Percentiles rank a stretch among this genome's conserved stretches.
These are phyloP conservation scores for Zygotorulaspora danielsina DNA, from an alignment of 805 yeast genomes.

Conservation along the genomic window DNA sequence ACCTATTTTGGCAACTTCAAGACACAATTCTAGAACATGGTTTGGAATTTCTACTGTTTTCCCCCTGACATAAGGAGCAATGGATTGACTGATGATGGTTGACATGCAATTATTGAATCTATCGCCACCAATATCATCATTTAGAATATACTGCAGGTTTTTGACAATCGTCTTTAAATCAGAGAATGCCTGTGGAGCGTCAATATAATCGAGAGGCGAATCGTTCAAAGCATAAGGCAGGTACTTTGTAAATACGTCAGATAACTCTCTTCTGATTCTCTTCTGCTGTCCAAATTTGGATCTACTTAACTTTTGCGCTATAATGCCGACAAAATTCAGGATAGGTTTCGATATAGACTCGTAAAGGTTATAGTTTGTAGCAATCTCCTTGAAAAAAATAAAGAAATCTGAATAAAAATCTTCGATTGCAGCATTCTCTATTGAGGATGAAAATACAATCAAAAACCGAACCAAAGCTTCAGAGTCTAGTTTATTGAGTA, in stretches of 20 bases:
- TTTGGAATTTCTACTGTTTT: constrained; percentile 39
- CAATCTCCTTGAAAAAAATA: constrained; percentile 56
- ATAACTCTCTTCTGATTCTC: constrained; percentile 52
- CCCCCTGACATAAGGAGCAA: constrained; percentile 50
- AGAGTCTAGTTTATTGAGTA: constrained; percentile 46
- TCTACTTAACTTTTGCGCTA: constrained; percentile 53
- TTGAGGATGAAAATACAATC: constrained; percentile 54
- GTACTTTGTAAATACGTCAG: constrained; percentile 43
- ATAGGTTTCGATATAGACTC: constrained; percentile 48
- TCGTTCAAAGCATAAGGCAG: constrained; percentile 33
- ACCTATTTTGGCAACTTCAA: constrained; percentile 26
- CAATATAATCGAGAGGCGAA: constrained; percentile 18
- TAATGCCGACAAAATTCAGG: constrained; percentile 47
- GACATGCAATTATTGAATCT: constrained; percentile 48
- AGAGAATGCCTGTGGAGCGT: constrained; percentile 13
- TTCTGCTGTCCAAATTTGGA: constrained; percentile 60
- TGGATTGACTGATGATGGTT: constrained; percentile 48
- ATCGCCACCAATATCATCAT: constrained; percentile 42
- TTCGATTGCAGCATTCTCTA: constrained; percentile 73
- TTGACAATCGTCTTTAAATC: constrained; percentile 19
- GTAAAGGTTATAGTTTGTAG: constrained; percentile 45
- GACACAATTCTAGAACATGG: constrained; percentile 45
- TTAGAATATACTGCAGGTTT: constrained; percentile 20
- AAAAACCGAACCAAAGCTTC: constrained; percentile 49
- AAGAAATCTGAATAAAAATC: constrained; percentile 67